Evolutionary conservation across 2,329 filamentous ascomycete genomes (phyloP).

Genomic region (Pseudogymnoascus verrucosus): DNA sequence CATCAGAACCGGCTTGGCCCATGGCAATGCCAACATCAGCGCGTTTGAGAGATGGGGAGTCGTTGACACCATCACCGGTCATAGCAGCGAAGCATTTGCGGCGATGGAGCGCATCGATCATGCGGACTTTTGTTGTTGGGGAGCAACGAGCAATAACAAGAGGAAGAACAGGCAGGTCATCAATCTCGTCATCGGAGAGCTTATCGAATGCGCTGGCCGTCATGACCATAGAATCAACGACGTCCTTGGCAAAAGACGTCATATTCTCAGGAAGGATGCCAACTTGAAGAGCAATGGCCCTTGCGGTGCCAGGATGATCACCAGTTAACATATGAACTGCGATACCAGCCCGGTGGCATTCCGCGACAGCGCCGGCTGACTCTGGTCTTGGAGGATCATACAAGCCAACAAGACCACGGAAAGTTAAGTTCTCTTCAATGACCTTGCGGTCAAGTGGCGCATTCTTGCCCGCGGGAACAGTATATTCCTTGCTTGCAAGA

Average conservation of each 20-base stretch:
- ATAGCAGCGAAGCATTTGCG: conserved; percentile 77
- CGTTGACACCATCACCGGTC: conserved; percentile 95
- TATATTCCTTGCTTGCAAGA: conserved; percentile 42
- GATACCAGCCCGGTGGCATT: conserved; percentile 54
- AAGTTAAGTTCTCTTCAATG: conserved; percentile 61
- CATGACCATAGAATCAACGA: conserved; percentile 64
- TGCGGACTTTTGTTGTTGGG: conserved; percentile 78
- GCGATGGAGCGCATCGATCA: conserved; percentile 81
- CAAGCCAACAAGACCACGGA: conserved; percentile 70
- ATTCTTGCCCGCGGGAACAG: conserved; percentile 25
- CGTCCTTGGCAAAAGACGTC: conserved; percentile 48
- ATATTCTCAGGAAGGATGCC: conserved; percentile 64
- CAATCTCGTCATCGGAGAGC: conserved; percentile 66
- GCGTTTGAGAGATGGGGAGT: conserved; percentile 79
- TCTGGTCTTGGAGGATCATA: conserved; percentile 66
- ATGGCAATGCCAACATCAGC: conserved; percentile 81
- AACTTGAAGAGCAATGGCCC: conserved; percentile 70
- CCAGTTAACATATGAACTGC: conserved; percentile 68
- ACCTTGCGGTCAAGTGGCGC: conserved; percentile 46
- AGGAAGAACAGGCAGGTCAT: conserved; percentile 65
- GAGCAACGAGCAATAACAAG: conserved; percentile 78
- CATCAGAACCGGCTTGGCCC: conserved; percentile 64
- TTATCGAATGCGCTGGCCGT: conserved; percentile 74
- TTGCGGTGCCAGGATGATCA: conserved; percentile 71
- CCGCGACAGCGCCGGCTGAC: conserved; percentile 51